A percentile compares a stretch with the other conserved stretches of the same genome.
These are phyloP conservation scores for Sporothrix protearum DNA, from an alignment of 2,329 filamentous ascomycete genomes.

Conservation along the genomic window DNA sequence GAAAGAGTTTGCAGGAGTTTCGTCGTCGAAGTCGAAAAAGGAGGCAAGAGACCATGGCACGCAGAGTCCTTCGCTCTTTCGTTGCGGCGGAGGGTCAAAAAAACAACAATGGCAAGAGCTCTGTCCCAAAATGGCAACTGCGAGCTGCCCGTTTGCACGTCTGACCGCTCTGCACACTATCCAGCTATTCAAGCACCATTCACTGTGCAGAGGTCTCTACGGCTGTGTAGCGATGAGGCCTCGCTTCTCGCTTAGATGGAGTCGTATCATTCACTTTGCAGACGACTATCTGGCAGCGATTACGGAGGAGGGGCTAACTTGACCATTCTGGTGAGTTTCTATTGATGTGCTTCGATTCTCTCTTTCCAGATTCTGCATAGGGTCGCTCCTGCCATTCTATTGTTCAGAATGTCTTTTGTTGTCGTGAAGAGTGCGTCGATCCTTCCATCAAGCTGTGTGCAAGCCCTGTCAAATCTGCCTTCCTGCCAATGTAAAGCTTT, in stretches of 20 bases:
- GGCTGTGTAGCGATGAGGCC: not conserved
- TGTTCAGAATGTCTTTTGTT: not conserved
- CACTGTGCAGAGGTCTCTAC: not conserved
- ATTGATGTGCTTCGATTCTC: not conserved
- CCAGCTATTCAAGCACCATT: not conserved
- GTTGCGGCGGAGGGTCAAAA: not conserved
- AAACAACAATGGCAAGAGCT: not conserved
- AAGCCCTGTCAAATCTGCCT: not conserved
- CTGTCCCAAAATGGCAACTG: constrained; percentile 11
- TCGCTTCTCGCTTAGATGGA: not conserved
- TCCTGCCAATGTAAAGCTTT: not conserved
- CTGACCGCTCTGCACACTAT: not conserved
- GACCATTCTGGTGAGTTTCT: not conserved
- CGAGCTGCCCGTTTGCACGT: not conserved
- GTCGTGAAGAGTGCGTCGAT: not conserved
- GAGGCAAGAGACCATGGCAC: not conserved
- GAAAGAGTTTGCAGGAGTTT: not conserved
- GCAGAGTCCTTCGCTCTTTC: not conserved
- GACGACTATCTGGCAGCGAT: not conserved
- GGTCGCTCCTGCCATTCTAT: not conserved
- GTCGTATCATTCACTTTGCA: not conserved
- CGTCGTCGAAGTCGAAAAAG: not conserved
- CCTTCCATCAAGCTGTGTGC: not conserved
- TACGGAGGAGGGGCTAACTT: not conserved
- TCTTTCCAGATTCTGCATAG: not conserved